A percentile compares a stretch with the other conserved stretches of the same genome.
Conservation (phyloP, 2,329 filamentous ascomycete genomes). For the Aspergillus ruber region DNA sequence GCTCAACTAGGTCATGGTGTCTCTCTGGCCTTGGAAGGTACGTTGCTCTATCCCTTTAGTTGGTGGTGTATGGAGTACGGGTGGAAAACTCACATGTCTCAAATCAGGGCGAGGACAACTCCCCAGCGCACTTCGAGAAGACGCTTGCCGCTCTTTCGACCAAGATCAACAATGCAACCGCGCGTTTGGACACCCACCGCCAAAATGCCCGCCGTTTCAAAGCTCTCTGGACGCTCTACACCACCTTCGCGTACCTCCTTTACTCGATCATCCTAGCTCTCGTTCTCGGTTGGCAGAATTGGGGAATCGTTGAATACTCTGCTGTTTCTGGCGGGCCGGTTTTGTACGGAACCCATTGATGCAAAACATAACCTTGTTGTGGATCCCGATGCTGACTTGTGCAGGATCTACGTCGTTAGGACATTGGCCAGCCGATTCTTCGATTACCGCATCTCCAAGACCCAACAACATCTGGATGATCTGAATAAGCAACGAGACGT, state of each 20-base stretch:
- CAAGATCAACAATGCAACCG: constrained; percentile 71
- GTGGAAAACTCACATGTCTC: neutral
- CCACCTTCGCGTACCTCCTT: constrained; percentile 82
- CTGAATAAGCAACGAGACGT: constrained; percentile 72
- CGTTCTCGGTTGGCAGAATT: constrained; percentile 75
- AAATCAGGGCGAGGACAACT: constrained; percentile 65
- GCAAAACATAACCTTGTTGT: neutral
- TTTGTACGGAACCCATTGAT: constrained; percentile 48
- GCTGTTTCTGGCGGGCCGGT: constrained; percentile 72
- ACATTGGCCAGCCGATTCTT: constrained; percentile 63
- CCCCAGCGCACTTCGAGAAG: constrained; percentile 90
- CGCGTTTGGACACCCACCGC: constrained; percentile 66
- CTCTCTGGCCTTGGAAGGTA: constrained; percentile 80
- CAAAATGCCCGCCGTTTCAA: constrained; percentile 69
- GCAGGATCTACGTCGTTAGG: constrained; percentile 73
- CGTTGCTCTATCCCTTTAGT: constrained; percentile 15
- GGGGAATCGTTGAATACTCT: constrained; percentile 70
- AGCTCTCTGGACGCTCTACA: constrained; percentile 84
- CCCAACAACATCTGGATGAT: constrained; percentile 63
- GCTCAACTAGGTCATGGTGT: constrained; percentile 56
- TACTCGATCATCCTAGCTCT: constrained; percentile 74
- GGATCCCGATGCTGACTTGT: neutral
- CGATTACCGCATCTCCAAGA: constrained; percentile 68
- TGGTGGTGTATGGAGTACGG: neutral
- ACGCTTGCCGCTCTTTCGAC: constrained; percentile 71